Evolutionary conservation across 2,329 filamentous ascomycete genomes (phyloP).

Genomic region (Blumeria graminis): DNA sequence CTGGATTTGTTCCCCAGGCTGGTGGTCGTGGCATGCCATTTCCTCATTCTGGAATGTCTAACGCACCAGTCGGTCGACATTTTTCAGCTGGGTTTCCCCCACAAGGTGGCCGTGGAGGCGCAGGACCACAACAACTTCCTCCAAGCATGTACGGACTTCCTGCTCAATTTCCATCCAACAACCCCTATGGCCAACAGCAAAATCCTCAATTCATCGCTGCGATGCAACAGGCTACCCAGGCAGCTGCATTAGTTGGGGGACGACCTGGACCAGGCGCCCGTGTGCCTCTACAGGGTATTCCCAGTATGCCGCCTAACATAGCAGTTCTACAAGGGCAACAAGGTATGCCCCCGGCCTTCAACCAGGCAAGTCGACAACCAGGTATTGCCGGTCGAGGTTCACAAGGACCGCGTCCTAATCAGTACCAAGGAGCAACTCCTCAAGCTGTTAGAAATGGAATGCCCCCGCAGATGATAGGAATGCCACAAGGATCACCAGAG

Average conservation of each 20-base stretch:
- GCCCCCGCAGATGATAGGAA: conserved; percentile 13
- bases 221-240: conserved; percentile 47
- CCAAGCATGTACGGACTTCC: conserved; percentile 68
- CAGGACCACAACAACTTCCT: conserved; percentile 62
- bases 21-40: conserved; percentile 39
- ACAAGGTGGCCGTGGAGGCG: conserved; percentile 67
- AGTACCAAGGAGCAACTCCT: conserved; percentile 16
- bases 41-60: conserved; percentile 36
- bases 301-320: conserved; percentile 52
- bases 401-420: conserved; percentile 16
- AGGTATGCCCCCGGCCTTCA: conserved; percentile 26
- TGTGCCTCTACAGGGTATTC: conserved; percentile 38
- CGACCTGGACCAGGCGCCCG: conserved; percentile 23
- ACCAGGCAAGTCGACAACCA: conserved; percentile 25
- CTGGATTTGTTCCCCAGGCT: conserved; percentile 35
- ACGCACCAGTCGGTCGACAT: conserved; percentile 59
- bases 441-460: conserved; percentile 16
- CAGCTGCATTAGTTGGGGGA: conserved; percentile 23
- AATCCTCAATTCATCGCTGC: conserved; percentile 61
- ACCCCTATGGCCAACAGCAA: conserved; percentile 55
- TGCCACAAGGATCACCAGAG: conserved; percentile 15
- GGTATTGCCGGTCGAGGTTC: conserved; percentile 16
- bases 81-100: conserved; percentile 60
- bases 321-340: conserved; percentile 25
- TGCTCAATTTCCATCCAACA: conserved; percentile 54